Percentiles rank a stretch among this genome's conserved stretches.
Conservation (phyloP, 1,284 basidiomycete genomes). For the Microbotryum intermedium region DNA sequence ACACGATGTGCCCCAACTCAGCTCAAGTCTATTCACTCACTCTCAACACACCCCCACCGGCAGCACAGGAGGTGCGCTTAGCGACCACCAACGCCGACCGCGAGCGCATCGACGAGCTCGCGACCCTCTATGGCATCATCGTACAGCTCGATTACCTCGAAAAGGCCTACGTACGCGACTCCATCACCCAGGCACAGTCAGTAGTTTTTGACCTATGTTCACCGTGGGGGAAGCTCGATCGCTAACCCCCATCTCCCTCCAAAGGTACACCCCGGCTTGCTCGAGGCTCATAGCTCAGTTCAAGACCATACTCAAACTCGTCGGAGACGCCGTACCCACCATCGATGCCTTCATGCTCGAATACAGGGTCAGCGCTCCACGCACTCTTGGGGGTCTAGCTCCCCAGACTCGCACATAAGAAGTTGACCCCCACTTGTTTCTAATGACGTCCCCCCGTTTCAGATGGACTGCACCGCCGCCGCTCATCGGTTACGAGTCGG, state of each 20-base stretch:
- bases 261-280: conserved; percentile 93
- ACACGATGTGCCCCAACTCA: no score
- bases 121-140: conserved; percentile 85
- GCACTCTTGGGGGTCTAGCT: not conserved
- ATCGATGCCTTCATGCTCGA: conserved; percentile 85
- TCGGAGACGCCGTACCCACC: conserved; percentile 70
- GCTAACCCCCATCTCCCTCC: not conserved
- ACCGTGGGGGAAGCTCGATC: not conserved
- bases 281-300: conserved; percentile 86
- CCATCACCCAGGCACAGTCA: conserved; percentile 78
- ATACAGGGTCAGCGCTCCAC: conserved; percentile 58
- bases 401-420: not conserved
- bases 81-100: conserved; percentile 81
- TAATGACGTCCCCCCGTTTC: not conserved
- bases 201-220: conserved; percentile 33
- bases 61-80: conserved; percentile 67
- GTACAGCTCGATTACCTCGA: conserved; percentile 90
- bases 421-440: not conserved
- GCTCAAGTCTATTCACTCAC: not conserved
- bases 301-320: conserved; percentile 91
- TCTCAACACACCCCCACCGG: not conserved
- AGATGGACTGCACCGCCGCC: conserved; percentile 95
- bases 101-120: conserved; percentile 78
- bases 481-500: conserved; percentile 82
- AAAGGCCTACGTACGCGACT: conserved; percentile 87